Conservation (phyloP, 805 yeast genomes). For the Starmerella potacharoeniae region DNA sequence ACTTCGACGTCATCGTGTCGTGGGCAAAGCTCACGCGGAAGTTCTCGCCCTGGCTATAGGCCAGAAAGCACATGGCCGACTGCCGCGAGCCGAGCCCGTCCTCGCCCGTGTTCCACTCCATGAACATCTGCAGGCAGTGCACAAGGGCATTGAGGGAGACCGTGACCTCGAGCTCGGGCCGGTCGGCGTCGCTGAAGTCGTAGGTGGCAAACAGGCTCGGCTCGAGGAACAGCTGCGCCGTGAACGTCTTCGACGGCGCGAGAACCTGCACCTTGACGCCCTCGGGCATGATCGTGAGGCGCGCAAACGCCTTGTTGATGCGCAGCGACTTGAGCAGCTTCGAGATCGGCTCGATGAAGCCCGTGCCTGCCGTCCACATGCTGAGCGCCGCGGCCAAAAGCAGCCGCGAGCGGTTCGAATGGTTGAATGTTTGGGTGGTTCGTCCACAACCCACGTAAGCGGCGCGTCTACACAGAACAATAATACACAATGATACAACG, state of each 20-base stretch:
- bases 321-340: constrained; percentile 14
- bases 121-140: constrained; percentile 20
- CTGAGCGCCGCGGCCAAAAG: neutral
- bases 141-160: constrained; percentile 18
- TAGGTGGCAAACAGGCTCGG: constrained; percentile 17
- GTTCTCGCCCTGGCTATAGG: constrained; percentile 42
- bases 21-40: constrained; percentile 18
- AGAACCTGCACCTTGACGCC: constrained; percentile 13
- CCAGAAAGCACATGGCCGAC: constrained; percentile 33
- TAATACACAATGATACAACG: no score
- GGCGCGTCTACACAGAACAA: no score
- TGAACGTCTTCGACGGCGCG: constrained; percentile 15
- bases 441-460: neutral
- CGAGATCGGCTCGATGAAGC: constrained; percentile 14
- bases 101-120: constrained; percentile 34
- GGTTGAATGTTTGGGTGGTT: neutral
- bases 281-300: constrained; percentile 1
- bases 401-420: neutral
- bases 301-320: constrained; percentile 6
- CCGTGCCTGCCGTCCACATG: constrained; percentile 18
- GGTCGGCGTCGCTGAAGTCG: constrained; percentile 1
- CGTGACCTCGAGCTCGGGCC: neutral
- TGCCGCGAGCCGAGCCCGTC: neutral
- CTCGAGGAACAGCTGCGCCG: constrained; percentile 17
- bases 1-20: constrained; percentile 38